Base-by-base conservation (phyloP, 2,329 filamentous ascomycete species). In the Balansia obtecta region DNA sequence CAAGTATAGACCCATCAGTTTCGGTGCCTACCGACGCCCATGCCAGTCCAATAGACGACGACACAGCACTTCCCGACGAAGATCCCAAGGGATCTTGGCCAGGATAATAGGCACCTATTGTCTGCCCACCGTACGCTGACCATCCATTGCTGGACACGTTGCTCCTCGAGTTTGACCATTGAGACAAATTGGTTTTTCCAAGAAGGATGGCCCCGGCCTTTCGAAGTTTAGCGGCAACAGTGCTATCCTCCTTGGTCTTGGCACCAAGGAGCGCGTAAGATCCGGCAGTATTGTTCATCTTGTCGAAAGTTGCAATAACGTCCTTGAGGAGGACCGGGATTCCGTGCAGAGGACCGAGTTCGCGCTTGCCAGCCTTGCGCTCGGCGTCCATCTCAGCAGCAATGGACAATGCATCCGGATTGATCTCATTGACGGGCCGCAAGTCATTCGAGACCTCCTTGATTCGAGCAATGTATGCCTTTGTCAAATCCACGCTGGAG, bases 301-400 rank as follows among this genome's bases (percentile, higher is more conserved):
- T 61, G 58, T 85, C 80, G 2, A 65, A 61, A 0, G 81, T 85
- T 13, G 75, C 80, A 46, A 86, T 83, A 59, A 82, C 83, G 64
- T 83, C 77, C 62, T 86, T 86, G 65, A 85, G 70, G 5, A 85
- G 64, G 22, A 85, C 75, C 0, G 82, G 82, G 4, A 85, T 71
- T 6, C 82, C 82, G 59, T 85, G 80, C 0, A 84, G 67, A 2
- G 78, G 77, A 0, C 74, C 63, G 1, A 18, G 18, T 34, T 30
- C 43, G 15, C 27, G 43, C 5, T 54, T 53, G 22, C 58, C 57
- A 4, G 39, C 33, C 2, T 48, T 48, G 33, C 51, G 61, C 55
- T 8, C 52, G 1, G 27, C 49, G 47, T 73, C 71, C 4, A 70
- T 54, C 1, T 58, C 51, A 2, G 55, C 57, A 0, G 71, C 71